These are phyloP conservation scores for Amanita subjunquillea DNA, from an alignment of 768 basidiomycete genomes.

Conservation along the genomic window DNA sequence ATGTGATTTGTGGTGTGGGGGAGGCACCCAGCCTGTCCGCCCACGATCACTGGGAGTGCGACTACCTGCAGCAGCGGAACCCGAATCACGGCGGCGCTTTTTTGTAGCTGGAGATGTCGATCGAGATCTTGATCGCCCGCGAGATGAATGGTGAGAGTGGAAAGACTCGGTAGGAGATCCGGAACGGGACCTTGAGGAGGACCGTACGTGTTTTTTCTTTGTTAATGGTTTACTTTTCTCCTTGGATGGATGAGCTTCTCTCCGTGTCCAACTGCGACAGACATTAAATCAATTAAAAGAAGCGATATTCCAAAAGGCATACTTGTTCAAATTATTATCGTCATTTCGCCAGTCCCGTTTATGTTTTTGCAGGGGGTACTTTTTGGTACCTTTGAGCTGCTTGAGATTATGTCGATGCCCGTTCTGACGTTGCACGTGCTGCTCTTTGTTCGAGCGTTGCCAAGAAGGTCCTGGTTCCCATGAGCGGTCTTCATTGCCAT, in stretches of 20 bases:
- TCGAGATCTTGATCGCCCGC: slow-evolving; percentile 53
- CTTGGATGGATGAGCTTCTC: slow-evolving; percentile 35
- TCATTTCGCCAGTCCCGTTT: slow-evolving; percentile 46
- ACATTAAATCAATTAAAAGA: not conserved
- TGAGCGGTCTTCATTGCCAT: slow-evolving; percentile 39
- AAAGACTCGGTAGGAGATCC: slow-evolving; percentile 58
- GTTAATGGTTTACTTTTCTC: slow-evolving; percentile 27
- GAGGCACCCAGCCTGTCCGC: slow-evolving; percentile 22
- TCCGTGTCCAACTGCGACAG: slow-evolving; percentile 50
- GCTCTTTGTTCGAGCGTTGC: slow-evolving; percentile 38
- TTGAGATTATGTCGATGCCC: slow-evolving; percentile 22
- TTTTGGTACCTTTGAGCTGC: slow-evolving; percentile 22
- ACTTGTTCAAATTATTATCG: slow-evolving; percentile 72
- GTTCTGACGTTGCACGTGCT: slow-evolving; percentile 28
- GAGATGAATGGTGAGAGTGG: slow-evolving; percentile 52
- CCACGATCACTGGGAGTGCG: slow-evolving; percentile 39
- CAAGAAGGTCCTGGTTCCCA: slow-evolving; percentile 71
- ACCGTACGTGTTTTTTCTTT: slow-evolving; percentile 36
- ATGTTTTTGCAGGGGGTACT: slow-evolving; percentile 25
- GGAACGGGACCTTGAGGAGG: slow-evolving; percentile 48
- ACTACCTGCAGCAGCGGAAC: slow-evolving; percentile 34
- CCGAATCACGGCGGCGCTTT: slow-evolving; percentile 41
- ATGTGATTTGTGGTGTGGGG: slow-evolving; percentile 13
- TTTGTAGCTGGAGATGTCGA: slow-evolving; percentile 50
- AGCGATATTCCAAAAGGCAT: slow-evolving; percentile 14